phyloP scores from a whole-genome alignment of 495 filamentous ascomycete species.

The Penicillium macrosclerotiorum region DNA sequence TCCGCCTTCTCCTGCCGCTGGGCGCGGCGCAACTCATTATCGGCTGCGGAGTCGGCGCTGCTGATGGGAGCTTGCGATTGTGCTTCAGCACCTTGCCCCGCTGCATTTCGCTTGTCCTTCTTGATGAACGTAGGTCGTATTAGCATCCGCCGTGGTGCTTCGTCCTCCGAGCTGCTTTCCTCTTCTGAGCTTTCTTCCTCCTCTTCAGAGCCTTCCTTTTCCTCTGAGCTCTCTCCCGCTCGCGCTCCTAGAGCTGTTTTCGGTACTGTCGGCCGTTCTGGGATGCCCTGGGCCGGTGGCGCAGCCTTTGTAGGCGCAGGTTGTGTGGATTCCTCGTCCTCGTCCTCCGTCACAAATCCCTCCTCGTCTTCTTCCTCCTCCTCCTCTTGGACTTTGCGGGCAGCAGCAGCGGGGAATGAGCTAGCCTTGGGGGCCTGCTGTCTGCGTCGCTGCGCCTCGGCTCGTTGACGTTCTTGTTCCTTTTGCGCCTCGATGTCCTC shows the following conservation, averaged over 20 bases:
- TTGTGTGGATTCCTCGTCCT: slow-evolving; percentile 34
- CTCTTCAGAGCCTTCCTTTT: slow-evolving; percentile 50
- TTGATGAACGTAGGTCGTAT: slow-evolving; percentile 89
- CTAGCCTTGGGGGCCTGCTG: slow-evolving; percentile 61
- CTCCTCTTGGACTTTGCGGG: slow-evolving; percentile 28
- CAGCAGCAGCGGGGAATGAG: slow-evolving; percentile 50
- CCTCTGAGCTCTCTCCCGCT: slow-evolving; percentile 55
- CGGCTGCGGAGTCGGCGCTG: slow-evolving; percentile 46
- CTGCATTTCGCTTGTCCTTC: slow-evolving; percentile 63
- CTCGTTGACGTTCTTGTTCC: slow-evolving; percentile 33
- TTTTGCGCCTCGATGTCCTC: slow-evolving; percentile 48
- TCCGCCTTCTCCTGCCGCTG: slow-evolving; percentile 67
- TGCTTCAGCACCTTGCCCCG: slow-evolving; percentile 12
- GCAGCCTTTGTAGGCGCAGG: slow-evolving; percentile 36
- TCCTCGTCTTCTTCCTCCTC: slow-evolving; percentile 60
- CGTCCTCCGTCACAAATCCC: slow-evolving; percentile 69
- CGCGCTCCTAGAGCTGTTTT: slow-evolving; percentile 2
- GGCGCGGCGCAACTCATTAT: slow-evolving; percentile 53
- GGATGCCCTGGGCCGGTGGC: slow-evolving; percentile 11
- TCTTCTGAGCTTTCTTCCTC: slow-evolving; percentile 51
- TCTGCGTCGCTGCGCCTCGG: slow-evolving; percentile 30
- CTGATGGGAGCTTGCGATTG: slow-evolving; percentile 25
- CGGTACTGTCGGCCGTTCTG: neutral
- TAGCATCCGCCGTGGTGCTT: slow-evolving; percentile 70
- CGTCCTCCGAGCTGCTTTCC: slow-evolving; percentile 66